Conservation (phyloP, 495 filamentous ascomycete genomes). For the Cenococcum geophilum region DNA sequence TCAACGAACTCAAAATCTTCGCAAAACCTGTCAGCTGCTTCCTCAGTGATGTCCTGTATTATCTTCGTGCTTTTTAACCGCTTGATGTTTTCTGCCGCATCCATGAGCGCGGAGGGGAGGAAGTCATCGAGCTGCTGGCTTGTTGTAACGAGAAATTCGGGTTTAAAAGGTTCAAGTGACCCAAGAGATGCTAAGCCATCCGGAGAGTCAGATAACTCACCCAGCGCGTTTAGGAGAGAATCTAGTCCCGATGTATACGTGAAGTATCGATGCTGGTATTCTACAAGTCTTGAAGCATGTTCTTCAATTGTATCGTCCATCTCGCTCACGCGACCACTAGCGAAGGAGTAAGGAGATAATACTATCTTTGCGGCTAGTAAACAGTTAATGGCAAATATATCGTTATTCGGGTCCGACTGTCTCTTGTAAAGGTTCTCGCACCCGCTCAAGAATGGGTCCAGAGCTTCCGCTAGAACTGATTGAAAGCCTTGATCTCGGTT, state of each 20-base stretch:
- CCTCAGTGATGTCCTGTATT: constrained; percentile 68
- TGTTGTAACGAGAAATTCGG: constrained; percentile 53
- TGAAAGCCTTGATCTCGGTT: constrained; percentile 57
- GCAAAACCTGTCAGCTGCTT: constrained; percentile 81
- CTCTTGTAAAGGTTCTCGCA: constrained; percentile 63
- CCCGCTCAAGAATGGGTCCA: constrained; percentile 77
- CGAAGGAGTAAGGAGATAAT: constrained; percentile 54
- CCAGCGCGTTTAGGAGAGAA: constrained; percentile 59
- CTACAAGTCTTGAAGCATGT: constrained; percentile 44
- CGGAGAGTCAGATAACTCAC: constrained; percentile 40
- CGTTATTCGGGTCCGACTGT: constrained; percentile 50
- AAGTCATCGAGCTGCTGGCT: constrained; percentile 84
- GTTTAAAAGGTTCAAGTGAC: constrained; percentile 55
- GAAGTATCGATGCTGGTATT: constrained; percentile 62
- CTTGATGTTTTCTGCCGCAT: constrained; percentile 75
- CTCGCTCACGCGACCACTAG: constrained; percentile 39
- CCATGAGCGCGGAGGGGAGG: constrained; percentile 85
- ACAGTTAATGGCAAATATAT: constrained; percentile 82
- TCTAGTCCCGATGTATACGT: constrained; percentile 67
- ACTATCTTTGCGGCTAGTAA: constrained; percentile 51
- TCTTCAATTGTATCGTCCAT: constrained; percentile 45
- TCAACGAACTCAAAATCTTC: constrained; percentile 88
- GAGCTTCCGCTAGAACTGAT: constrained; percentile 69
- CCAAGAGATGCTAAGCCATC: constrained; percentile 48
- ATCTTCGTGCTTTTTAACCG: constrained; percentile 62